phyloP scores from a whole-genome alignment of 116 monocot genomes.

The Papilionanthe hybrid region DNA sequence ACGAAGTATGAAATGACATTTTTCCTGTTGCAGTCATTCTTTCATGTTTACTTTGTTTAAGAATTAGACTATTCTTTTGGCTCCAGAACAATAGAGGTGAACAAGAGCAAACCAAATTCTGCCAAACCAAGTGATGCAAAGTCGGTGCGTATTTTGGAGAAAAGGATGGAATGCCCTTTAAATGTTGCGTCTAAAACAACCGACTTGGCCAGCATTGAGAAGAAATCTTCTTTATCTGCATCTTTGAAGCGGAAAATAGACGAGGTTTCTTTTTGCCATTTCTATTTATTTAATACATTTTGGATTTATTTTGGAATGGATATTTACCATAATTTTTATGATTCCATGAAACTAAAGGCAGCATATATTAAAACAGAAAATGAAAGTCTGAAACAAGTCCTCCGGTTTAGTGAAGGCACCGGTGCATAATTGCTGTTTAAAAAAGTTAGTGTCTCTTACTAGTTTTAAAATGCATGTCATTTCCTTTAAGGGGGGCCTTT shows the following conservation, averaged over 20 bases:
- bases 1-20: constrained; percentile 1
- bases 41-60: constrained; percentile 1
- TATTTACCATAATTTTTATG: not conserved
- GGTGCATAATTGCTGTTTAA: not conserved
- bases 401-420: no score
- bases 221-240: constrained; percentile 20
- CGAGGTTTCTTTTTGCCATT: constrained; percentile 36
- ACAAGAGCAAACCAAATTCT: constrained; percentile 25
- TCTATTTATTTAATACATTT: not conserved
- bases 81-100: constrained; percentile 31
- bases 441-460: not conserved
- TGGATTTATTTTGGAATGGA: not conserved
- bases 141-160: constrained; percentile 16
- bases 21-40: not conserved
- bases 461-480: not conserved
- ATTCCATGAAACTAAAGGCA: not conserved
- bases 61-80: not conserved
- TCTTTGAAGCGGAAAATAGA: constrained; percentile 57
- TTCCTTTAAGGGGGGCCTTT: not conserved
- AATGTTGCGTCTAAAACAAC: constrained; percentile 15
- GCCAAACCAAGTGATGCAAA: constrained; percentile 20
- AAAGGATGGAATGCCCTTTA: constrained; percentile 15
- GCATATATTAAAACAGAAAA: not conserved
- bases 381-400: not conserved
- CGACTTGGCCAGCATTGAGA: constrained; percentile 19